Base-by-base conservation (phyloP, 2,329 filamentous ascomycete genomes). In the Aspergillus viridinutans region DNA sequence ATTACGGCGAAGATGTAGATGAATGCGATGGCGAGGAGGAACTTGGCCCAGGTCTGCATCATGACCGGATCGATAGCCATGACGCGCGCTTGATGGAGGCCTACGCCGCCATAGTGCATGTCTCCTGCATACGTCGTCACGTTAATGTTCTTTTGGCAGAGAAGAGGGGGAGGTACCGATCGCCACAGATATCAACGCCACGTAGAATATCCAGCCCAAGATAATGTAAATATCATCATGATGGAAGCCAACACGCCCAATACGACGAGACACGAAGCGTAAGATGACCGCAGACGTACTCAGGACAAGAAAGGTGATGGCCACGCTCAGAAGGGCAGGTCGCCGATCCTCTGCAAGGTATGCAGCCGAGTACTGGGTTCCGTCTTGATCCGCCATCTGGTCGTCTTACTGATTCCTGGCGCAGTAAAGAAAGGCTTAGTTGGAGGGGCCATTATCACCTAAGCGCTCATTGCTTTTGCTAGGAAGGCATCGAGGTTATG, bases 181-280 rank as follows among this genome's bases (percentile, higher is more conserved):
- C 14, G 25, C 9, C 14, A 28, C 49, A 29, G 29, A 25, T 45
- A 29, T 45, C 21, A 47, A 47, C 3, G 35, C 49, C 20, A 49
- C 21, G 12, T 50, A 56, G 9, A 56, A 35, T 28, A 56, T 23
- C 6, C 25, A 48, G 7, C 49, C 54, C 23, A 52, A 14, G 23
- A 47, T 40, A 10, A 56, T 56, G 9, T 52, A 35, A 12, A 25
- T 23, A 53, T 57, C 55, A 49, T 57, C 55, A 28, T 52, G 50
- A 25, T 48, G 45, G 12, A 26, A 49, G 7, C 29, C 25, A 14
- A 57, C n/a, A 4, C 52, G 38, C 7, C 52, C 55, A 4, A 57
- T 47, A 10, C 28, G 47, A 20, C 50, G 49, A 2, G 55, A 57
- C 10, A 48, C 28, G 23, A 26, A 45, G 14, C 55, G 55, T 21